Base-by-base conservation (phyloP, 257 asterid genomes). In the Salvia hispanica region DNA sequence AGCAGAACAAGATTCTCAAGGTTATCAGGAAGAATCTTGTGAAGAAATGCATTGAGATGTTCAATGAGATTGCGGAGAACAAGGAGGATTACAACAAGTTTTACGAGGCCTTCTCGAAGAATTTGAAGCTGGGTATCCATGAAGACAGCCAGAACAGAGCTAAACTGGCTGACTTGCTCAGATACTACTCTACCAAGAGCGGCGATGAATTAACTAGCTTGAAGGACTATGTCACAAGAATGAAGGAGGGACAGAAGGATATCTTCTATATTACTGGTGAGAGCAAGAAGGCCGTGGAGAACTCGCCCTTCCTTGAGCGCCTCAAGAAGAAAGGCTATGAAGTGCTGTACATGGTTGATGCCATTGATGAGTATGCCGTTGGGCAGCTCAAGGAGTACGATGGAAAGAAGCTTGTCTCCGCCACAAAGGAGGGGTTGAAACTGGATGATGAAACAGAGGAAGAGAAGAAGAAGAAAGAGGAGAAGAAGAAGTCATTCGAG, bases 171-270 rank as follows among this genome's bases (percentile, higher is more conserved):
- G 94, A 90, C 7, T 52, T 90, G 46, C 88, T 90, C 0, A 76
- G 95, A 9, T 90, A 85, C 45, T 44, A 90, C 67, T 90, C 96
- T 0, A 85, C 95, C 46, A 90, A 85, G 76, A 87, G 97, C 0
- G 95, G 94, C 0, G 97, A 90, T 51, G 97, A 90, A n/a, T 9
- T 90, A 73, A 90, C 95, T 0, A 87, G 94, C 72, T 62, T 90
- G 51, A 87, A 87, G 58, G 97, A 90, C 37, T 90, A 90, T 11
- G 97, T 90, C 0, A 88, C 97, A 0, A 86, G 97, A 62, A 88
- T 90, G 95, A 88, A 85, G 73, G 95, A 90, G 48, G 97, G 97
- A 12, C 97, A 90, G 72, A 90, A 88, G 52, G 90, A 88, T 6
- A 90, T 90, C 2, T 90, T 75, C 76, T 90, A 90, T 67, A 88